Conservation (phyloP, 202 grass and related monocot species). For the Digitaria exilis region DNA sequence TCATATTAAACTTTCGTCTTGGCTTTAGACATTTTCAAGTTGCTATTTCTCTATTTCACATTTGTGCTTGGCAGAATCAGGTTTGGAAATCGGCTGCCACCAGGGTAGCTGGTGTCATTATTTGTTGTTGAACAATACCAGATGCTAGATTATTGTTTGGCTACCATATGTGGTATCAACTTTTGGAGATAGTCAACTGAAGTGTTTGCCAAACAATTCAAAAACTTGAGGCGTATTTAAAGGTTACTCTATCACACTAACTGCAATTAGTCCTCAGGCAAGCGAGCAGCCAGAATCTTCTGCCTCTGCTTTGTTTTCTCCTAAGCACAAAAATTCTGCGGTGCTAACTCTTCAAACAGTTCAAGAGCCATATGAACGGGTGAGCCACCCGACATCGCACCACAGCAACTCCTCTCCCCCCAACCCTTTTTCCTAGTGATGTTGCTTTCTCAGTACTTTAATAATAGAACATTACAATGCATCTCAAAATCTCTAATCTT, state of each 20-base stretch:
- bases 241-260: constrained; percentile 31
- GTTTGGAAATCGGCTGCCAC: neutral
- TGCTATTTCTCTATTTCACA: neutral
- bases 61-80: neutral
- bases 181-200: constrained; percentile 1
- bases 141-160: neutral
- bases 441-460: constrained; percentile 60
- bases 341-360: constrained; percentile 58
- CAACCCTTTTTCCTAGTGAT: constrained; percentile 45
- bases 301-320: constrained; percentile 33
- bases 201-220: constrained; percentile 21
- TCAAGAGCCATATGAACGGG: constrained; percentile 64
- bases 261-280: constrained; percentile 48
- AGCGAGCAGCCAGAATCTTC: constrained; percentile 51
- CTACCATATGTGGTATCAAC: constrained; percentile 9
- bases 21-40: neutral
- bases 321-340: constrained; percentile 36
- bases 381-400: constrained; percentile 49
- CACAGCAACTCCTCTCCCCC: constrained; percentile 29
- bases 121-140: neutral
- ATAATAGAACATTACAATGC: constrained; percentile 59
- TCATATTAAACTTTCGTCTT: neutral
- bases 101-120: neutral
- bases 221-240: constrained; percentile 23
- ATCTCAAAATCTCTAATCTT: constrained; percentile 21